Conservation (phyloP, 768 basidiomycete species). For the Trametes cinnabarina region DNA sequence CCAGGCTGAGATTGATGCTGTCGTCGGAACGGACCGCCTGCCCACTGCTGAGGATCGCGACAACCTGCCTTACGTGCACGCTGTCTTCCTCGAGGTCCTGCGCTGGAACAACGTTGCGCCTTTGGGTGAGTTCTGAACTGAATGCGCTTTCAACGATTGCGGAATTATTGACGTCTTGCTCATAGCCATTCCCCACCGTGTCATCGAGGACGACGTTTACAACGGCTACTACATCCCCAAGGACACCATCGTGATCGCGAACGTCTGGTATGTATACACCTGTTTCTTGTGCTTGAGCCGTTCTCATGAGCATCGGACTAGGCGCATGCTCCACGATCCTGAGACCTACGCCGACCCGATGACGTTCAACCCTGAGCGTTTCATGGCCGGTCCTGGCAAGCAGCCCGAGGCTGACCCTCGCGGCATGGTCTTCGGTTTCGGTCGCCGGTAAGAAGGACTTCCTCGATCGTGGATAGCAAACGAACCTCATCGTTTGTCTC, state of each 20-base stretch:
- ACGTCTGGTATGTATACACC: conserved; percentile 30
- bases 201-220: conserved; percentile 34
- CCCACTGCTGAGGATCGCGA: conserved; percentile 27
- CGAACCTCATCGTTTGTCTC: neutral
- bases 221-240: conserved; percentile 35
- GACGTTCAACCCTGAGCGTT: conserved; percentile 35
- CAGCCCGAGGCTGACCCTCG: conserved; percentile 27
- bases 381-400: conserved; percentile 21
- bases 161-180: neutral
- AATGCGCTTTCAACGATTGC: too few relatives aligned
- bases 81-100: conserved; percentile 27
- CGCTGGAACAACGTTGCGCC: conserved; percentile 33
- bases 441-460: conserved; percentile 24
- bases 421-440: conserved; percentile 31
- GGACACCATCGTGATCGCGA: conserved; percentile 33
- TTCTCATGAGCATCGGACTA: neutral
- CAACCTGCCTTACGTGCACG: conserved; percentile 27
- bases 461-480: neutral
- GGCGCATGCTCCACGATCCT: conserved; percentile 32
- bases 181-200: conserved; percentile 31
- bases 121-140: conserved; percentile 14
- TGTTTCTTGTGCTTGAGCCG: neutral
- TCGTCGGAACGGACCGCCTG: conserved; percentile 28
- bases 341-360: conserved; percentile 33
- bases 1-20: conserved; percentile 32